Evolutionary conservation across 805 yeast genomes (phyloP), one percentile per base, ranked within the genome.

Genomic region (Saccharomyces cerevisiae): DNA sequence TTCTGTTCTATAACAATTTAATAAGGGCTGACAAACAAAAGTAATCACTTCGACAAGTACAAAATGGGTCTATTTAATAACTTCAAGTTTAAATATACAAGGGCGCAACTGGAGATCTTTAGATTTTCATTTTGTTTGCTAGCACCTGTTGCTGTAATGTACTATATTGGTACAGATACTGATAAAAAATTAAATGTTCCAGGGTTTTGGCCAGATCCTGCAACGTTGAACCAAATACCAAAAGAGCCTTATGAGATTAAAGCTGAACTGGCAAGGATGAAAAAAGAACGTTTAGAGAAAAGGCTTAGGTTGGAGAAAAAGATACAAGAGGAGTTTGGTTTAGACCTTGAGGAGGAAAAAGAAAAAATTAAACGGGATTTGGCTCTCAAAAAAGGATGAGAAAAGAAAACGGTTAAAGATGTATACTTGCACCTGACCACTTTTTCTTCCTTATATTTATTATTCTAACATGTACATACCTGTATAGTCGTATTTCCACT

Each of bases 121-220:
- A 76, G 80, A 62, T 89, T 89, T 71, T 83, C 96, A 0, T 85
- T 90, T 65, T 91, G 87, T 68, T 80, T 91, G 47, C 73, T 89
- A 61, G 82, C 95, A 0, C 98, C 98, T 0, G 87, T 91, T 49
- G 79, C 81, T n/a, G 86, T 89, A 65, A 91, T 91, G 98, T 85
- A 89, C 71, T 91, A 86, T 63, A 91, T 89, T 48, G 97, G 98
- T 67, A 79, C 86, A 43, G 91, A 91, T 63, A 86, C 97, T 1
- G 96, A 91, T 69, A 81, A 77, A 62, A 91, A 89, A 73, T 83
- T 91, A 69, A 88, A 89, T 66, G 84, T 90, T 49, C 95, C 96
- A 8, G 96, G 96, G 22, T 91, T 89, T 72, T 90, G 96, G 96
- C 98, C 98, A 2, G 97, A 90, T 69, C 97, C 97, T 46, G 86